A percentile compares a stretch with the other conserved stretches of the same genome.
These are phyloP conservation scores for Phytopythium ostracodes DNA, from an alignment of 352 stramenopile species.

Conservation along the genomic window DNA sequence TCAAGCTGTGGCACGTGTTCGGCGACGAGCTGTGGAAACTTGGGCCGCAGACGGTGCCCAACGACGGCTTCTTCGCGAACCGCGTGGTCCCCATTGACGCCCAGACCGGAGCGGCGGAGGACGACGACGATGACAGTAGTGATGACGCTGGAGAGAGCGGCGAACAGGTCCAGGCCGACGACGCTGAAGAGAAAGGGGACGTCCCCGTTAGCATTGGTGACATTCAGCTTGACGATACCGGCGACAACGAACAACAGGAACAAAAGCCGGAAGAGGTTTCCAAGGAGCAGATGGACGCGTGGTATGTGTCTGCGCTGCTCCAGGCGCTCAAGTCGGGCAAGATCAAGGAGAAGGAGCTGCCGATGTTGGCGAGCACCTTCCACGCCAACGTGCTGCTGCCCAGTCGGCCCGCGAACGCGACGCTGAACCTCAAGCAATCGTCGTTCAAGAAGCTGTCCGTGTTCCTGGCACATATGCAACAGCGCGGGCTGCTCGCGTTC, in stretches of 20 bases:
- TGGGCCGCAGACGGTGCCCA: constrained; percentile 59
- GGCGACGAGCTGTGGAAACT: constrained; percentile 78
- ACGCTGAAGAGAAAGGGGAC: constrained; percentile 16
- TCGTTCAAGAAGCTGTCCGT: constrained; percentile 82
- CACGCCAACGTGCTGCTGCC: constrained; percentile 64
- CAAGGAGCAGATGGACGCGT: constrained; percentile 70
- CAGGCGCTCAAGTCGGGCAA: constrained; percentile 49
- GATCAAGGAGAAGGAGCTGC: constrained; percentile 72
- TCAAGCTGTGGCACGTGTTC: constrained; percentile 68
- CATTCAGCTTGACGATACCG: constrained; percentile 20
- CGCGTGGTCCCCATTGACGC: constrained; percentile 27
- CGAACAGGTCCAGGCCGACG: constrained; percentile 2
- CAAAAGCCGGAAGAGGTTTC: constrained; percentile 22
- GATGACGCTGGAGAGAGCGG: constrained; percentile 5
- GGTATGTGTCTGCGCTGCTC: constrained; percentile 56
- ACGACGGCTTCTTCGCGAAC: constrained; percentile 53
- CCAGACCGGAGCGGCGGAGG: constrained; percentile 7
- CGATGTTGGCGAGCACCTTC: constrained; percentile 78
- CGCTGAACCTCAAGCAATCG: constrained; percentile 71
- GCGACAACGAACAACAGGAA: constrained; percentile 27
- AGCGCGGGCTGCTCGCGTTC: constrained; percentile 45
- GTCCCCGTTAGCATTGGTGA: constrained; percentile 18
- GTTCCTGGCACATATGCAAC: constrained; percentile 66
- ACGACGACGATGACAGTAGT: constrained; percentile 10
- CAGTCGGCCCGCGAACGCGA: constrained; percentile 41